These are phyloP conservation scores for Pseudogymnoascus sp. DNA, from an alignment of 2,329 filamentous ascomycete species.

Conservation along the genomic window DNA sequence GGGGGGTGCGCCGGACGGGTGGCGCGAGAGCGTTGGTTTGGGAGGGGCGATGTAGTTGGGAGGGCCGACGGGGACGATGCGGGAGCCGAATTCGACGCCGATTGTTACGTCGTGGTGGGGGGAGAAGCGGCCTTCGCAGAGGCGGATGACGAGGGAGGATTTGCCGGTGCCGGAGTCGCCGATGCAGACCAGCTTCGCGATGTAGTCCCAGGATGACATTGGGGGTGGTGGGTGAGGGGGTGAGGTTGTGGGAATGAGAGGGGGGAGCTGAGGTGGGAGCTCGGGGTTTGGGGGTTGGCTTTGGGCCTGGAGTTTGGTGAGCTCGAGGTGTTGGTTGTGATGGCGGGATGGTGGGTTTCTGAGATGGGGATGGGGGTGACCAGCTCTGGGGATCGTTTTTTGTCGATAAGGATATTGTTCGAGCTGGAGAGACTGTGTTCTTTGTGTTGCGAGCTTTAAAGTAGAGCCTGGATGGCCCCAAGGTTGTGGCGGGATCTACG, in stretches of 20 bases:
- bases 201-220: slow-evolving; percentile 82
- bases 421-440: neutral
- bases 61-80: slow-evolving; percentile 83
- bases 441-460: neutral
- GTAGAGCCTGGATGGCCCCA: neutral
- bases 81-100: slow-evolving; percentile 89
- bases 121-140: slow-evolving; percentile 93
- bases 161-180: slow-evolving; percentile 96
- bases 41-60: slow-evolving; percentile 47
- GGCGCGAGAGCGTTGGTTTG: slow-evolving; percentile 33
- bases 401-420: neutral
- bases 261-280: neutral
- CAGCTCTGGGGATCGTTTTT: neutral
- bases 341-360: neutral
- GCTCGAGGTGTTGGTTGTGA: neutral
- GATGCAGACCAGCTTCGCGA: slow-evolving; percentile 96
- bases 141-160: slow-evolving; percentile 84
- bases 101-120: slow-evolving; percentile 95
- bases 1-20: slow-evolving; percentile 22
- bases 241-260: neutral
- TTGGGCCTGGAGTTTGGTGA: neutral
- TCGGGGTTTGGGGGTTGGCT: neutral
- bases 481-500: slow-evolving; percentile 3
- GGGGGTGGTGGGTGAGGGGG: neutral
- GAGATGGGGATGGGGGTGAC: neutral